These are phyloP conservation scores for Brasenia schreberi DNA, from an alignment of 164 flowering plant genomes.

Conservation along the genomic window DNA sequence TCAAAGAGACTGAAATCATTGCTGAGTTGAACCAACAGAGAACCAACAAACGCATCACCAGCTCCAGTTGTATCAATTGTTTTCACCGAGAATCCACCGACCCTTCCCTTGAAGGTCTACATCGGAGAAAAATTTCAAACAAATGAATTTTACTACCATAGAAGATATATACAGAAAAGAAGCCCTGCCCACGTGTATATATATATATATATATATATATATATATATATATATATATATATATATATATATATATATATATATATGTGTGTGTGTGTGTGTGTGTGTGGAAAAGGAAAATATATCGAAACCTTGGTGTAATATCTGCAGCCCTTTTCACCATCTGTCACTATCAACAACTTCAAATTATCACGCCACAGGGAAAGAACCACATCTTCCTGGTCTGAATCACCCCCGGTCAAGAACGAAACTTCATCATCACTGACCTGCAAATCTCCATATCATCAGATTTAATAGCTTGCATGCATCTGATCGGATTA, in stretches of 20 bases:
- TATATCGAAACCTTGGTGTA: slow-evolving; percentile 36
- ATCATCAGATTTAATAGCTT: no score
- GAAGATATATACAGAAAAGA: background rate
- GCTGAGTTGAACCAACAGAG: slow-evolving; percentile 29
- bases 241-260: no score
- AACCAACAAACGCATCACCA: slow-evolving; percentile 76
- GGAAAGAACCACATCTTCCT: slow-evolving; percentile 39
- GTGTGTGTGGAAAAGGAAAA: background rate
- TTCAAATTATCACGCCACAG: slow-evolving; percentile 48
- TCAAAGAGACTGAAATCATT: background rate
- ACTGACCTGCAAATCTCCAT: slow-evolving; percentile 29
- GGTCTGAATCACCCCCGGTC: slow-evolving; percentile 30
- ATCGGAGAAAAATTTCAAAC: background rate
- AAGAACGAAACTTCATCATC: slow-evolving; percentile 60
- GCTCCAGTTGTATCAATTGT: slow-evolving; percentile 78
- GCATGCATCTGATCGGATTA: no score
- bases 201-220: no score
- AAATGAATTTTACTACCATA: background rate
- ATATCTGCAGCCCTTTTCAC: slow-evolving; percentile 71
- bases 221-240: no score
- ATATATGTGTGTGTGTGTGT: no score
- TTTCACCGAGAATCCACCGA: slow-evolving; percentile 37
- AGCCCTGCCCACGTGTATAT: no score
- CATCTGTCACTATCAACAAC: slow-evolving; percentile 61
- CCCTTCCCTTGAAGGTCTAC: slow-evolving; percentile 51